Percentiles rank a stretch among this genome's conserved stretches.
Conservation (phyloP, 2,329 filamentous ascomycete genomes). For the Botrytis paeoniae region DNA sequence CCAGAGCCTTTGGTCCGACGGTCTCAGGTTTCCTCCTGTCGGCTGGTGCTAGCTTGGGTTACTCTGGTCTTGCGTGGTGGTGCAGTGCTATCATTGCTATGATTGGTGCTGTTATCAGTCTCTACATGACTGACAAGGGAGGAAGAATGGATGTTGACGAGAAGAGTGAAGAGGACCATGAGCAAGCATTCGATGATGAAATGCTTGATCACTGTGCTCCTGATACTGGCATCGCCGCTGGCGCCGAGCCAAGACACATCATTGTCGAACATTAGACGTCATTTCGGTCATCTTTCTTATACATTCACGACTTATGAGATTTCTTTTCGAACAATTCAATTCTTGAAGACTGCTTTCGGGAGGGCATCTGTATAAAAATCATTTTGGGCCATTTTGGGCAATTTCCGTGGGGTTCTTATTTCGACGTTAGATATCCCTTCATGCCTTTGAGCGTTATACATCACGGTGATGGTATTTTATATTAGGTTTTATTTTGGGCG, state of each 20-base stretch:
- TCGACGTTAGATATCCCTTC: conserved; percentile 20
- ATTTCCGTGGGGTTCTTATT: conserved; percentile 13
- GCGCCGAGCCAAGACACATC: conserved; percentile 14
- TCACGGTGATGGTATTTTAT: conserved; percentile 17
- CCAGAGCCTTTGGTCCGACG: conserved; percentile 83
- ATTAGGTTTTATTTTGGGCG: conserved; percentile 10
- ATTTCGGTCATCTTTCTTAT: conserved; percentile 1
- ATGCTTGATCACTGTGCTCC: conserved; percentile 30
- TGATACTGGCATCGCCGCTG: conserved; percentile 27
- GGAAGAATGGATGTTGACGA: conserved; percentile 36
- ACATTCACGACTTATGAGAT: conserved; percentile 18
- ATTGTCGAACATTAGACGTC: neutral
- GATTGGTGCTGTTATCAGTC: conserved; percentile 69
- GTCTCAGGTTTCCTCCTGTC: conserved; percentile 84
- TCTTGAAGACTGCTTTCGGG: conserved; percentile 9
- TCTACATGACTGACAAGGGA: conserved; percentile 65
- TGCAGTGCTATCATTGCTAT: conserved; percentile 74
- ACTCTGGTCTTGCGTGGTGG: conserved; percentile 94
- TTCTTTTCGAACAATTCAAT: conserved; percentile 14
- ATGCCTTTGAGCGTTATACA: conserved; percentile 16
- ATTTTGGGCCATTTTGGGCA: conserved; percentile 7
- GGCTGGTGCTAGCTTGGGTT: conserved; percentile 72
- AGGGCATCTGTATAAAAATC: conserved; percentile 18
- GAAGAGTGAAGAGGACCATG: conserved; percentile 33
- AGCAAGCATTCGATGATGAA: conserved; percentile 32